Base-by-base conservation (phyloP, 345 rosid genomes). In the Euclidium syriacum region DNA sequence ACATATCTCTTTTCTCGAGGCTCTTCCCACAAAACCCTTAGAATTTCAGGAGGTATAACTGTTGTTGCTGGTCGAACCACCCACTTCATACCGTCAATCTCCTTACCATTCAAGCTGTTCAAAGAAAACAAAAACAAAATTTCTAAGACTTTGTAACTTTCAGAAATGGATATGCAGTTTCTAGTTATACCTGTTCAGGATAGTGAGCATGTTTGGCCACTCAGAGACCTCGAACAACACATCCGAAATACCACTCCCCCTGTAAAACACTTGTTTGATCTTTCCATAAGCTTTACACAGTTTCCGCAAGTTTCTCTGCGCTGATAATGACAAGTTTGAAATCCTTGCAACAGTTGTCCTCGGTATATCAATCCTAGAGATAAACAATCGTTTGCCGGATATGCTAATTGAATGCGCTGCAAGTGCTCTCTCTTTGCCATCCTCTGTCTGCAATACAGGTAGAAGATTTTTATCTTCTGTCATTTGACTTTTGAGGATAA, bases 361-460 rank as follows among this genome's bases (percentile, higher is more conserved):
- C 34, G 83, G 83, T 68, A 65, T 52, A 75, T 79, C 83, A 52
- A 79, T 67, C 71, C 83, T 79, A 17, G 69, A 67, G 63, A 79
- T 59, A 9, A 29, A 27, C 16, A 73, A 42, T 68, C 58, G 25
- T 59, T 38, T 70, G 56, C 73, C 71, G 7, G 10, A 32, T 19
- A 75, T 53, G 55, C 7, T 7, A 17, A 79, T 3, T 62, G 78
- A 61, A 52, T 73, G 73, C 29, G 44, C 60, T 66, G 73, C 76
- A 7, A 78, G 54, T 62, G 76, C 80, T 60, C 65, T 75, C 50
- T 79, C 80, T 65, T 79, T 79, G 15, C 65, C 78, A 19, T 73
- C 80, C 62, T 79, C 80, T 27, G 58, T 65, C 83, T 79, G 74
- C 32, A 35, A 71, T 49, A 46, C 44, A 55, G 25, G 11, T 18